Evolutionary conservation across 2,329 filamentous ascomycete species (phyloP), one percentile per base, ranked within the genome.

Genomic region (Diplodia mutila): DNA sequence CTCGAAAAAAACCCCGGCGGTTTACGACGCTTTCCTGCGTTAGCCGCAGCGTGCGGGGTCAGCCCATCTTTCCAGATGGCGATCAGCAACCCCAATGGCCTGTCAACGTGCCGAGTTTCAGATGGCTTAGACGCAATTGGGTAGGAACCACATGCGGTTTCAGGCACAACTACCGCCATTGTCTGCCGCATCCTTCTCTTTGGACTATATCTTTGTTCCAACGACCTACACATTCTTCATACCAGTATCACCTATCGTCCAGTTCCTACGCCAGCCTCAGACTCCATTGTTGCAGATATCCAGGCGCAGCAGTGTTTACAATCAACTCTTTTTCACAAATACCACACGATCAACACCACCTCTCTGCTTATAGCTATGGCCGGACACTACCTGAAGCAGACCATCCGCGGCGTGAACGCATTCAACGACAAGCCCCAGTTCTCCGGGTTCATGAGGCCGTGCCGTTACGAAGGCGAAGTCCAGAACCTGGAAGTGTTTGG

Each of bases 391-490:
- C 42, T 61, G 4, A 32, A 29, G 9, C 57, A 61, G 2, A 4
- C 27, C 1, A 18, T 39, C 4, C 57, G 57, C 12, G 57, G 57
- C 4, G 42, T 34, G 6, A 61, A 61, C 18, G 57, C 57, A 1
- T 61, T 61, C 39, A 61, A 61, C 7, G 57, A 49, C 39, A 48
- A 49, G 42, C 57, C 57, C 2, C 57, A 61, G 25, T 70, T 75
- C 55, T 65, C 69, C 27, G 72, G 72, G 37, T 72, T 70, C 66
- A 71, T 70, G 65, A 61, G 69, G 53, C 79, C 80, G 14, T 79
- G 77, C 63, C 76, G 80, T 0, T 69, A 81, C 11, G 80, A 82
- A 70, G 80, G 80, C 12, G 78, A 83, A 61, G 69, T 78, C 9
- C 67, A 67, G 6, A 74, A 78, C 61, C 68, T 77, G 29, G 70